Evolutionary conservation across 148 eudicot genomes (phyloP).

Genomic region (Rhododendron mucronatum): DNA sequence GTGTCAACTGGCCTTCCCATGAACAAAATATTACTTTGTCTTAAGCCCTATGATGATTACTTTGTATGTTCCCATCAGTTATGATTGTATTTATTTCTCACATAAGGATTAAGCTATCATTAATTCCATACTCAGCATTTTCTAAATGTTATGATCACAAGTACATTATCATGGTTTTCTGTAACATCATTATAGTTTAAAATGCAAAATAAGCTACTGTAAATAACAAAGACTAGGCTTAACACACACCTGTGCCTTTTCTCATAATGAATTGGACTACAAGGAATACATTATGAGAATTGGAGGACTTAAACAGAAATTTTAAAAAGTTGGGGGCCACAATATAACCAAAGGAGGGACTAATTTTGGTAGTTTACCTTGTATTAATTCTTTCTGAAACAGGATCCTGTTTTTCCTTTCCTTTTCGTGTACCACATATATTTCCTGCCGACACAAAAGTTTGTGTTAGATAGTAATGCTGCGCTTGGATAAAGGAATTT

Average conservation of each 20-base stretch:
- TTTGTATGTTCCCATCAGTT: background rate
- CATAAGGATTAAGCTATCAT: background rate
- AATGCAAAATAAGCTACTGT: too few species aligned
- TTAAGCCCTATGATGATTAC: background rate
- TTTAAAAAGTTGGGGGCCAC: background rate
- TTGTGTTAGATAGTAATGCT: background rate
- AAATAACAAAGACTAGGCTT: background rate
- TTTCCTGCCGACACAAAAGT: background rate
- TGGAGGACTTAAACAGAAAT: background rate
- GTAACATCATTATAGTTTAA: background rate
- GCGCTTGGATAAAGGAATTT: background rate
- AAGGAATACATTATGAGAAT: background rate
- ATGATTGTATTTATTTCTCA: background rate
- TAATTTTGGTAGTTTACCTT: background rate
- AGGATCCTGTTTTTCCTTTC: background rate
- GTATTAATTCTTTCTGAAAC: background rate
- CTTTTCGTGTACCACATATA: background rate
- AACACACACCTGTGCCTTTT: background rate
- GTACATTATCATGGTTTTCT: background rate
- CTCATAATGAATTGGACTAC: background rate
- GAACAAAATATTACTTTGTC: slow-evolving; percentile 21
- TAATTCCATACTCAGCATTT: background rate
- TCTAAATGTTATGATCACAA: background rate
- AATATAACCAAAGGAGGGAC: background rate
- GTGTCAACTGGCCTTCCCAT: slow-evolving; percentile 40